A percentile compares a stretch with the other conserved stretches of the same genome.
These are phyloP conservation scores for Fomitopsis palustris DNA, from an alignment of 1,284 basidiomycete species.

Conservation along the genomic window DNA sequence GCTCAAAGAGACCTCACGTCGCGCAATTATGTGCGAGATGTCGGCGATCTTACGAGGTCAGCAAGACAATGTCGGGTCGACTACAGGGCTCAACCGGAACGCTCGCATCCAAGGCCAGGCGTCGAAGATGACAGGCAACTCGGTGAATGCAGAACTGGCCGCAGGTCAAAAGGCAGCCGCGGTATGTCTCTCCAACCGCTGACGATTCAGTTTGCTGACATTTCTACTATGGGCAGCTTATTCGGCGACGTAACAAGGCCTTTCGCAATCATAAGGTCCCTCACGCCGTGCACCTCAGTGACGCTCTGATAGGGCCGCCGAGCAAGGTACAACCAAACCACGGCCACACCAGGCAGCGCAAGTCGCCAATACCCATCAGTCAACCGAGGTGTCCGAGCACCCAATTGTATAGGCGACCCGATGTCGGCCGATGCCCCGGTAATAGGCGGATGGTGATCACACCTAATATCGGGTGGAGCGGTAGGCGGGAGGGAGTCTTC, in stretches of 20 bases:
- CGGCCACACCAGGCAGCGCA: too few relatives aligned
- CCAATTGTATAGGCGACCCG: too few relatives aligned
- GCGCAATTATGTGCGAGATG: neutral
- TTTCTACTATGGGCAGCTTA: neutral
- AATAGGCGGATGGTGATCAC: too few relatives aligned
- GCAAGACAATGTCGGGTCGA: neutral
- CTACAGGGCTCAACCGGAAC: neutral
- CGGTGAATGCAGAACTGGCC: neutral
- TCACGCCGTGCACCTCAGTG: neutral
- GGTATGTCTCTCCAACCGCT: too few relatives aligned
- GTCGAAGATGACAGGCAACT: neutral
- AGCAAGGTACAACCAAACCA: neutral
- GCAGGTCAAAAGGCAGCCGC: neutral
- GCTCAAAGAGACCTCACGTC: neutral
- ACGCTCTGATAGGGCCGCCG: neutral
- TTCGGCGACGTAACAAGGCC: neutral
- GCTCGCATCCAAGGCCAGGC: neutral
- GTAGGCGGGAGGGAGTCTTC: too few relatives aligned
- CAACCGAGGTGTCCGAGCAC: too few relatives aligned
- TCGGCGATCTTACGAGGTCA: neutral
- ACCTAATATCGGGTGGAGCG: too few relatives aligned
- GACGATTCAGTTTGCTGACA: neutral
- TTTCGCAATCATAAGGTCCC: neutral
- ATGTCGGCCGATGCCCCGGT: too few relatives aligned
- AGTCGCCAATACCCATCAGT: too few relatives aligned